phyloP scores from a whole-genome alignment of 2,329 filamentous ascomycete genomes.

The Penicillium polonicum region DNA sequence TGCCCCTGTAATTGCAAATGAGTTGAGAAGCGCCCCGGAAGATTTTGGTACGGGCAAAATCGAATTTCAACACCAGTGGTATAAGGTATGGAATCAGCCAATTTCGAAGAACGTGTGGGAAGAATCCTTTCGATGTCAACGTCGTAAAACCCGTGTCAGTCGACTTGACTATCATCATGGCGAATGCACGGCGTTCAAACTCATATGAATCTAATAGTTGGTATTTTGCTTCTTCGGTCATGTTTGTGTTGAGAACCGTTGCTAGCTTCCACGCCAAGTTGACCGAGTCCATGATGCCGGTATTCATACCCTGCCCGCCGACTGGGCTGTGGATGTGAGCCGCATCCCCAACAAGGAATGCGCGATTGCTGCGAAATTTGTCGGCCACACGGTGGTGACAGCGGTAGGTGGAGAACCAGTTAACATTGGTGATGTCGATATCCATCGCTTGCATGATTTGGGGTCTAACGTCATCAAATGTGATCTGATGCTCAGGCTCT shows the following conservation, averaged over 20 bases:
- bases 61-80: conserved; percentile 24
- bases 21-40: conserved; percentile 46
- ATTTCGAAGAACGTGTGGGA: conserved; percentile 44
- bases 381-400: conserved; percentile 47
- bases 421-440: conserved; percentile 30
- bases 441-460: conserved; percentile 22
- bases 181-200: conserved; percentile 50
- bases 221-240: conserved; percentile 34
- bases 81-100: conserved; percentile 42
- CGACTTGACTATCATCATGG: conserved; percentile 42
- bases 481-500: conserved; percentile 24
- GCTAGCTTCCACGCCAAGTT: conserved; percentile 59
- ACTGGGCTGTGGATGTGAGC: conserved; percentile 57
- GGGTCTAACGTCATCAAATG: conserved; percentile 33
- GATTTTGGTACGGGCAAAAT: conserved; percentile 17
- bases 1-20: conserved; percentile 45
- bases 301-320: conserved; percentile 60
- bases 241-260: conserved; percentile 39
- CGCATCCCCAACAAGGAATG: conserved; percentile 58
- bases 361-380: conserved; percentile 47
- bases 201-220: conserved; percentile 51
- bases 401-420: conserved; percentile 48
- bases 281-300: conserved; percentile 54
- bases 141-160: conserved; percentile 46
- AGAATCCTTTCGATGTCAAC: conserved; percentile 39